A percentile compares a stretch with the other conserved stretches of the same genome.
phyloP scores from a whole-genome alignment of 2,329 filamentous ascomycete species.

The Aureobasidium uvarum region DNA sequence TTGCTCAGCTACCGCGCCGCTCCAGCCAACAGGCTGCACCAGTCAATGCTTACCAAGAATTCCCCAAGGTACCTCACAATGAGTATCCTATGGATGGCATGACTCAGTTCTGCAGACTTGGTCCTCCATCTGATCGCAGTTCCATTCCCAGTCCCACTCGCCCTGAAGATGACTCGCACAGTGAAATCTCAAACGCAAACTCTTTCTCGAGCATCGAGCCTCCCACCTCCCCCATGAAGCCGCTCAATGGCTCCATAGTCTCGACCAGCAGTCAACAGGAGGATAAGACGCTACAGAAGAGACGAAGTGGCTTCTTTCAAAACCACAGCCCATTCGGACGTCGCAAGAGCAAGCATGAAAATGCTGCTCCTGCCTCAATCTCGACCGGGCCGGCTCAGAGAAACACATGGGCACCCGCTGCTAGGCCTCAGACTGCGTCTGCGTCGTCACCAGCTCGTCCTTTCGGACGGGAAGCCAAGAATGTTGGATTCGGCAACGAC shows the following conservation, averaged over 20 bases:
- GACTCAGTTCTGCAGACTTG: slow-evolving; percentile 91
- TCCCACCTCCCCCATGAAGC: slow-evolving; percentile 73
- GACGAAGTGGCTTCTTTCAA: slow-evolving; percentile 85
- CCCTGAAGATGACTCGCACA: slow-evolving; percentile 76
- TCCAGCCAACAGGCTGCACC: slow-evolving; percentile 28
- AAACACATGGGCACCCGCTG: slow-evolving; percentile 52
- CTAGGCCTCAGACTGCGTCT: slow-evolving; percentile 23
- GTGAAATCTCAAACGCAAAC: slow-evolving; percentile 85
- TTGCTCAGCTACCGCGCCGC: slow-evolving; percentile 25
- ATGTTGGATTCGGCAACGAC: slow-evolving; percentile 36
- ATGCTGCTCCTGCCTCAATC: slow-evolving; percentile 55
- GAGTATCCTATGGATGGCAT: slow-evolving; percentile 94
- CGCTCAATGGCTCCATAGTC: slow-evolving; percentile 40
- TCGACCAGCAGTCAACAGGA: slow-evolving; percentile 43
- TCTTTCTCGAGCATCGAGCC: slow-evolving; percentile 86
- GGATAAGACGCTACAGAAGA: slow-evolving; percentile 67
- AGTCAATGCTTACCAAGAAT: slow-evolving; percentile 59
- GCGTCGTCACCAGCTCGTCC: slow-evolving; percentile 25
- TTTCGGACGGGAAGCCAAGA: slow-evolving; percentile 31
- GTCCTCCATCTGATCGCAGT: slow-evolving; percentile 66
- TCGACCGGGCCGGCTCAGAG: slow-evolving; percentile 44
- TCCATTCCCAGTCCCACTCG: slow-evolving; percentile 66
- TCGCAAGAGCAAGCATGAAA: slow-evolving; percentile 75
- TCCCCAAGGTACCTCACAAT: slow-evolving; percentile 77
- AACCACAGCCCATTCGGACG: slow-evolving; percentile 89